Percentiles rank a stretch among this genome's conserved stretches.
phyloP scores from a whole-genome alignment of 139 green algal genomes.

The Haematococcus lacustris region DNA sequence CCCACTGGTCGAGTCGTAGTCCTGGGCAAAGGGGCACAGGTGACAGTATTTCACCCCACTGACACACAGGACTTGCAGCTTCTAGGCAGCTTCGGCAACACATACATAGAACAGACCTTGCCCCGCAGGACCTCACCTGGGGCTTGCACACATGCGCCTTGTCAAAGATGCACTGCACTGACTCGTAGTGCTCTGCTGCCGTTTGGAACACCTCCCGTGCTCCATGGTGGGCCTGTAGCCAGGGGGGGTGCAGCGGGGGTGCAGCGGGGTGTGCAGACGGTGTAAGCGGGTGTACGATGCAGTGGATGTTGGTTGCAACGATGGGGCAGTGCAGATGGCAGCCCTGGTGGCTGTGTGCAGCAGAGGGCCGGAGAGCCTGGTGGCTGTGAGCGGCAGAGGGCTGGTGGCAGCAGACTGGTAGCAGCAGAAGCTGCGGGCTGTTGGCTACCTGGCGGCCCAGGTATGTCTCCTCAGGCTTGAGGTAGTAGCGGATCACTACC shows the following conservation, averaged over 20 bases:
- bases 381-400: neutral
- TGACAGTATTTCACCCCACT: no score
- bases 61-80: no score
- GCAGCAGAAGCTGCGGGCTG: neutral
- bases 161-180: conserved; percentile 12
- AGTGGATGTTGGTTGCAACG: neutral
- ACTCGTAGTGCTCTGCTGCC: conserved; percentile 32
- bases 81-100: no score
- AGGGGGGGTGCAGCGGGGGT: neutral
- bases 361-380: neutral
- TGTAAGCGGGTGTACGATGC: no score
- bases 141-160: conserved; percentile 9
- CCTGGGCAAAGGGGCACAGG: neutral
- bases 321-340: neutral
- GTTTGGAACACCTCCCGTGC: conserved; percentile 78
- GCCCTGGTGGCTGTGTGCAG: no score
- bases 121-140: neutral
- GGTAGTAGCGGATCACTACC: conserved; percentile 62
- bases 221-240: conserved; percentile 60
- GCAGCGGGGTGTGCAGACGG: neutral
- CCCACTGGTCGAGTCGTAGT: no score
- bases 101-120: neutral
- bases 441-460: conserved; percentile 52
- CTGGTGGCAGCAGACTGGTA: neutral
- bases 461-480: conserved; percentile 79